Base-by-base conservation (phyloP, 495 filamentous ascomycete species). In the Neurospora tetraspora region DNA sequence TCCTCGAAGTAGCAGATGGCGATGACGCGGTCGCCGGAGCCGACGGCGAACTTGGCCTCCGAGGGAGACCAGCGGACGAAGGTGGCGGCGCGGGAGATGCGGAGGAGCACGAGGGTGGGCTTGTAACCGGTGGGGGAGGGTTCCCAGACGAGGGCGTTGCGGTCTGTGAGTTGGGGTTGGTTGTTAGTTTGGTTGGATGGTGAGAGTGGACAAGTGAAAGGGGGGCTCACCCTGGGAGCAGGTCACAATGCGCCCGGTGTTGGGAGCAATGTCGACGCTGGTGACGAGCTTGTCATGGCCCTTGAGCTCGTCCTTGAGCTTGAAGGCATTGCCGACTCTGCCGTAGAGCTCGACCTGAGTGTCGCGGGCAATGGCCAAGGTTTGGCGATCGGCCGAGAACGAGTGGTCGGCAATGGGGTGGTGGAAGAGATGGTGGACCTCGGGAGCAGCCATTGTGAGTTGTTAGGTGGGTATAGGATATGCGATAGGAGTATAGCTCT, bases 1-100 rank as follows among this genome's bases (percentile, higher is more conserved):
- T 96, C 91, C 78, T 99, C 96, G 76, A 98, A 99, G 85, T 98
- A 98, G 86, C 96, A 99, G 76, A 98, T 89, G n/a, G 96, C 93
- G 77, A 99, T 97, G 71, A 96, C 91, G 71, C 96, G 89, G 74
- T 97, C 96, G 73, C 96, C 96, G 42, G 94, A 98, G 71, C 96
- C 96, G 31, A 97, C 96, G 53, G 96, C 96, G 80, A 99, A 98
- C 80, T 98, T 99, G 79, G 90, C 91, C 84, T 98, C 96, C 39
- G 92, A 94, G 9, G 96, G 96, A 11, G 94, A 97, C 96, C 96
- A 99, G 72, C 96, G 92, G 34, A 98, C 96, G 79, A 94, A 97
- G 0, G 96, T 98, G 39, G 96, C 96, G 9, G 96, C 96, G 47
- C 96, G 90, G 83, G 97, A 97, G 84, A 99, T 97, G 78, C 96